Conservation (phyloP, 768 basidiomycete genomes). For the Russula brevipes region DNA sequence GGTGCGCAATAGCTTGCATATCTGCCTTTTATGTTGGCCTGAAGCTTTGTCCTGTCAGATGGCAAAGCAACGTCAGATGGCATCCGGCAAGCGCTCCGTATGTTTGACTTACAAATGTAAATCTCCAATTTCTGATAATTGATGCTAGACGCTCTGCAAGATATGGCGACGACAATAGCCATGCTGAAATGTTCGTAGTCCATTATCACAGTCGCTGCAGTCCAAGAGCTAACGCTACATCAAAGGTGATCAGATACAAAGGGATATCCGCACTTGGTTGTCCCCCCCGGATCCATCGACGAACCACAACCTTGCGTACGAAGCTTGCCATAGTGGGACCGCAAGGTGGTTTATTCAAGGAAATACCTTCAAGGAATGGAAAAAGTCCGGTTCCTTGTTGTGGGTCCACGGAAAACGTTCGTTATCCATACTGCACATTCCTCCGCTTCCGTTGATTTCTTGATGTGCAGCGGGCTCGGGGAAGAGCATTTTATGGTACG, state of each 20-base stretch:
- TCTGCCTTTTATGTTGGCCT: not conserved
- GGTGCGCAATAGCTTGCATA: not conserved
- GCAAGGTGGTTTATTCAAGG: not conserved
- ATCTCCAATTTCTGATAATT: not conserved
- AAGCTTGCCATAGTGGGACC: not conserved
- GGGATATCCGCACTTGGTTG: not conserved
- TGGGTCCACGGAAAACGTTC: conserved; percentile 3
- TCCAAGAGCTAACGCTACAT: not conserved
- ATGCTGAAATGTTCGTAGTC: not conserved
- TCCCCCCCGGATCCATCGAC: not conserved
- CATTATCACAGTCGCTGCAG: too few relatives aligned
- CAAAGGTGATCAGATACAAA: not conserved
- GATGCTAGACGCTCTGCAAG: not conserved
- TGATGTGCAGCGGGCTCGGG: not conserved
- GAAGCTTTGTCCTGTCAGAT: not conserved
- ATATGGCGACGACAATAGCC: not conserved
- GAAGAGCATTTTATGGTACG: not conserved
- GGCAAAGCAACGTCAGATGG: not conserved
- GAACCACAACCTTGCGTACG: not conserved
- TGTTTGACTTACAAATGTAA: not conserved
- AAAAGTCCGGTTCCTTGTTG: not conserved
- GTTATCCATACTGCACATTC: not conserved
- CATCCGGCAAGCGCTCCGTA: not conserved
- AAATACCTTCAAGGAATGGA: not conserved
- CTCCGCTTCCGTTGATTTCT: not conserved